Conservation (phyloP, 176 grass and related monocot species). For the Eleusine indica region DNA sequence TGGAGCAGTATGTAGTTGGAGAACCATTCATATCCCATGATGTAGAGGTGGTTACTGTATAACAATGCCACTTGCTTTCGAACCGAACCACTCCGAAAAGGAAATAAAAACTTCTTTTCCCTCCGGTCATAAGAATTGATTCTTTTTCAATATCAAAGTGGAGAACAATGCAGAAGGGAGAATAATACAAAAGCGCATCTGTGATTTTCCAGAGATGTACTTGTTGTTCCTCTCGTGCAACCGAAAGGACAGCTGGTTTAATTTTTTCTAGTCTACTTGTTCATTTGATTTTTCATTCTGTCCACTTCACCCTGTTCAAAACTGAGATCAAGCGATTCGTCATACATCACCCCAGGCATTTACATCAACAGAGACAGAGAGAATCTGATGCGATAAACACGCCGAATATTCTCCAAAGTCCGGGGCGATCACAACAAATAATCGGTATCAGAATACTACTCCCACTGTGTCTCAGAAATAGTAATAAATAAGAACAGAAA, state of each 20-base stretch:
- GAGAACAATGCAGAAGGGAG: slow-evolving; percentile 15
- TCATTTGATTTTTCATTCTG: slow-evolving; percentile 33
- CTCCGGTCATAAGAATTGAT: background rate
- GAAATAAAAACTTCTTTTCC: background rate
- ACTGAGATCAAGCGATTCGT: background rate
- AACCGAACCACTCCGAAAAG: slow-evolving; percentile 34
- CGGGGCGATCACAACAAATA: slow-evolving; percentile 1
- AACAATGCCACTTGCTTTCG: slow-evolving; percentile 19
- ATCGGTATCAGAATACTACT: background rate
- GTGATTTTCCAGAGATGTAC: background rate
- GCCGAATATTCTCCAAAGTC: slow-evolving; percentile 5
- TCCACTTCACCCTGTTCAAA: background rate
- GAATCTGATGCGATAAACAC: slow-evolving; percentile 21
- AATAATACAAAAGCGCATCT: slow-evolving; percentile 10
- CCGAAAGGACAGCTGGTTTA: slow-evolving; percentile 15
- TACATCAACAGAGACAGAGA: background rate
- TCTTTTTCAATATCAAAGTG: background rate
- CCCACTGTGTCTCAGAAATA: background rate
- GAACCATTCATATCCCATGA: slow-evolving; percentile 31
- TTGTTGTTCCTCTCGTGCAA: slow-evolving; percentile 7
- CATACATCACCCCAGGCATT: slow-evolving; percentile 5
- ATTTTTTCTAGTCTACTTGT: slow-evolving; percentile 20
- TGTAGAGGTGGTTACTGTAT: slow-evolving; percentile 17
- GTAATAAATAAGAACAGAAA: background rate
- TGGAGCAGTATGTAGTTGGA: slow-evolving; percentile 25